Base-by-base conservation (phyloP, 2,329 filamentous ascomycete species). In the Fusarium sacchari region DNA sequence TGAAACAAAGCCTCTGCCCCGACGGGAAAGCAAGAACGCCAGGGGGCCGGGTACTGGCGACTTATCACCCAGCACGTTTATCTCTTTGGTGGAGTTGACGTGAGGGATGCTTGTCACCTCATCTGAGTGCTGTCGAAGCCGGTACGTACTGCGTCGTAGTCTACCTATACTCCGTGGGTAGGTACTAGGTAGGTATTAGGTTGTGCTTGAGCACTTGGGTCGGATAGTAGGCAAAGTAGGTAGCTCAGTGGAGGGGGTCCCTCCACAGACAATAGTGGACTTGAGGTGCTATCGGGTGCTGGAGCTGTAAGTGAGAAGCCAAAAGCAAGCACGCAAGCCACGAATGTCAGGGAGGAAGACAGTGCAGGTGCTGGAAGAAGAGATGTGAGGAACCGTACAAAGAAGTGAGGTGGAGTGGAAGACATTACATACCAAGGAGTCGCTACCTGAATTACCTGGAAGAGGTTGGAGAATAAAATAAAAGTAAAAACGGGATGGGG, bases 1-100 rank as follows among this genome's bases (percentile, higher is more conserved):
- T 73, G 70, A 36, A 73, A 64, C 55, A 73, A 52, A 73, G 62
- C 58, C 67, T 73, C 66, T 73, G 71, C 49, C 28, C 67, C 52
- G 46, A 67, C n/a, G 30, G 34, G 24, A 58, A 47, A 47, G 39
- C 44, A 30, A 37, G 36, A 44, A 44, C 36, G 43, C 36, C 62
- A 44, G 56, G 71, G 70, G 68, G 32, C 39, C 28, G 60, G 49
- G 43, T 56, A 67, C 37, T 53, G 64, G 62, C 67, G 58, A 73
- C 66, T 71, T 66, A 52, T 73, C 57, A 40, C 56, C 55, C 47
- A 53, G 69, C 61, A 64, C 67, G 55, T 73, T 67, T 73, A 70
- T 73, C 69, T 72, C 42, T 63, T 63, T 20, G 64, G 64, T 66
- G 59, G 63, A 57, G 28, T 46, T 68, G 60, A 68, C 50, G 46